Conservation (phyloP, 164 flowering plant genomes). For the Kalanchoe fedtschenkoi region DNA sequence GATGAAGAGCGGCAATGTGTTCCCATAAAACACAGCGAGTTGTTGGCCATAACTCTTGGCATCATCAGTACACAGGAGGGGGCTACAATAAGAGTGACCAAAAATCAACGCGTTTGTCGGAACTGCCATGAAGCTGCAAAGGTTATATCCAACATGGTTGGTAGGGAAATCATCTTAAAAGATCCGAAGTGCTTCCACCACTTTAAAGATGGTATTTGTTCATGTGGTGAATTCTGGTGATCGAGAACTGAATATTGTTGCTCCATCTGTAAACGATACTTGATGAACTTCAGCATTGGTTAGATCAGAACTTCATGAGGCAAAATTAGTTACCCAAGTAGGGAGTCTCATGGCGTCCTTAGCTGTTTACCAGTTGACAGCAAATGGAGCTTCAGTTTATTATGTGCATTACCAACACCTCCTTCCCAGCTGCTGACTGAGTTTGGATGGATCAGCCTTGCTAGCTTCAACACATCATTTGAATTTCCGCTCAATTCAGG, state of each 20-base stretch:
- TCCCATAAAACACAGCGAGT: conserved; percentile 55
- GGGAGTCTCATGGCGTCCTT: too few relatives aligned
- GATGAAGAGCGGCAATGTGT: conserved; percentile 64
- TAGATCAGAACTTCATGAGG: not conserved
- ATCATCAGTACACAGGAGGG: conserved; percentile 35
- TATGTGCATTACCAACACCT: too few relatives aligned
- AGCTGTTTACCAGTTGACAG: too few relatives aligned
- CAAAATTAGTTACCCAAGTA: not conserved
- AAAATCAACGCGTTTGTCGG: conserved; percentile 46
- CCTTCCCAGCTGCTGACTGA: too few relatives aligned
- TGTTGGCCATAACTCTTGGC: conserved; percentile 63
- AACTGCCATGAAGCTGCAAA: conserved; percentile 49
- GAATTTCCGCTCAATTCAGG: too few relatives aligned
- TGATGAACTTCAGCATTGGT: not conserved
- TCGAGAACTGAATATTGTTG: not conserved
- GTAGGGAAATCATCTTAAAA: conserved; percentile 50
- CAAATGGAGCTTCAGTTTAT: not conserved
- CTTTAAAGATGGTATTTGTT: conserved; percentile 55
- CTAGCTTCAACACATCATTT: too few relatives aligned
- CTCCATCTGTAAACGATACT: not conserved
- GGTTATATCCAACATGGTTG: conserved; percentile 29
- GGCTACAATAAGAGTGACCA: conserved; percentile 38
- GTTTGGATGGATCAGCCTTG: too few relatives aligned
- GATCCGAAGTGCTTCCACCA: conserved; percentile 58
- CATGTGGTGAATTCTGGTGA: conserved; percentile 39